Base-by-base conservation (phyloP, 1,284 basidiomycete genomes). In the Macrocystidia cucumis region DNA sequence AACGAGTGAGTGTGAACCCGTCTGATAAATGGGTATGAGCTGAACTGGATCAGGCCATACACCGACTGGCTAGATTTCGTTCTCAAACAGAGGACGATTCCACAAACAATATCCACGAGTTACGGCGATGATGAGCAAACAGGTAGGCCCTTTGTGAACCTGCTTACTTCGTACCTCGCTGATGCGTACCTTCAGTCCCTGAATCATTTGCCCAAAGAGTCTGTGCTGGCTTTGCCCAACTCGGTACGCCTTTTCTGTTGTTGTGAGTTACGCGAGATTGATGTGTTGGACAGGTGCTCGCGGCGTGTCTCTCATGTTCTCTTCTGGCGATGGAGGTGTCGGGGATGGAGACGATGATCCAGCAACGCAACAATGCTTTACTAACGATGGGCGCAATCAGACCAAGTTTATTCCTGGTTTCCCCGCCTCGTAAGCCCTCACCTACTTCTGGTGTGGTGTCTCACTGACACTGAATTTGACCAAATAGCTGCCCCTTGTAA, bases 111-210 rank as follows among this genome's bases (percentile, higher is more conserved):
- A 43, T 74, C 75, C 18, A 81, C 77, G 1, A 72, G 68, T 41
- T 80, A 87, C 49, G 80, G 71, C 6, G 84, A 88, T 42, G 60
- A 74, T 41, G 80, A 84, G 38, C 77, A 82, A 50, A 77, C 77
- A 21, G 71, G 73, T 74, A 22, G 34, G 27, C 22, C 26, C 33
- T n/a, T 31, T 2, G 9, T 14, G 17, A 29, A 20, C 22, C 6
- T 39, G 31, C 22, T 23, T 26, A 9, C 11, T 9, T 11, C 14
- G 14, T 6, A 12, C 5, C 9, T 13, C 6, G 9, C 9, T 17
- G 5, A 37, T 36, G 14, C 31, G 22, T 28, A 18, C 24, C 29
- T 37, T 3, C 9, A 74, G 79, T 83, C 9, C 84, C 84, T 9
- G 38, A 55, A 32, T 60, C 52, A 21, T 88, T 75, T 45, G 83